Evolutionary conservation across 805 yeast genomes (phyloP).

Genomic region (Wickerhamiella cacticola): DNA sequence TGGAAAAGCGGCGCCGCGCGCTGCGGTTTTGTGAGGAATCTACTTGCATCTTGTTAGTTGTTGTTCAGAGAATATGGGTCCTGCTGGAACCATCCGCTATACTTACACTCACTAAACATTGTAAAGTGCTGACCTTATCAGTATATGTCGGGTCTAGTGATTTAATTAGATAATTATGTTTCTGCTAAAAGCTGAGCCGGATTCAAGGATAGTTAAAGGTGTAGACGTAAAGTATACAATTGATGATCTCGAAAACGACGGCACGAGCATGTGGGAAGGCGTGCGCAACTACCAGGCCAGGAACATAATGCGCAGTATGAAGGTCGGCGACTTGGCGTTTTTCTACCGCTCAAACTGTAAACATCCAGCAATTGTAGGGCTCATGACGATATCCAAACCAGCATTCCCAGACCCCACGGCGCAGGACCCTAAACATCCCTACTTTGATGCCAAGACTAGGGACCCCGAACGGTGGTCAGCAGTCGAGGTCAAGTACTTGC

Average conservation of each 20-base stretch:
- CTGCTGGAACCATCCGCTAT: background rate
- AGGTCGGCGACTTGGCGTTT: conserved; percentile 36
- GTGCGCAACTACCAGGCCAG: conserved; percentile 48
- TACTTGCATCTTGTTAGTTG: conserved; percentile 26
- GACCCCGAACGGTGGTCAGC: conserved; percentile 40
- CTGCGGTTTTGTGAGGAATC: conserved; percentile 29
- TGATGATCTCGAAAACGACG: conserved; percentile 32
- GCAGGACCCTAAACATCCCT: conserved; percentile 34
- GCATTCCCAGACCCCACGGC: conserved; percentile 29
- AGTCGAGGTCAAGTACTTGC: conserved; percentile 37
- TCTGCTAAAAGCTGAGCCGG: conserved; percentile 48
- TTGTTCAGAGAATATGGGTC: background rate
- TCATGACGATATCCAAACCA: conserved; percentile 26
- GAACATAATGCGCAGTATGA: conserved; percentile 40
- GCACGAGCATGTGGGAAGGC: conserved; percentile 45
- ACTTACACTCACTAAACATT: conserved; percentile 15
- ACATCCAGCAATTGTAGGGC: conserved; percentile 44
- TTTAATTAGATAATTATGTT: conserved; percentile 24
- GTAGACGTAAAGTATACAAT: conserved; percentile 40
- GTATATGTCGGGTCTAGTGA: background rate
- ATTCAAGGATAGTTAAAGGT: conserved; percentile 38
- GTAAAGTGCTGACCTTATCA: background rate
- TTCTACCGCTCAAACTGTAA: conserved; percentile 47
- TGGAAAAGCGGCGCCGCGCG: conserved; percentile 25
- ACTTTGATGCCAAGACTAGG: conserved; percentile 39